Conservation (phyloP, 2,329 filamentous ascomycete species). For the Ceratocystis papillata region DNA sequence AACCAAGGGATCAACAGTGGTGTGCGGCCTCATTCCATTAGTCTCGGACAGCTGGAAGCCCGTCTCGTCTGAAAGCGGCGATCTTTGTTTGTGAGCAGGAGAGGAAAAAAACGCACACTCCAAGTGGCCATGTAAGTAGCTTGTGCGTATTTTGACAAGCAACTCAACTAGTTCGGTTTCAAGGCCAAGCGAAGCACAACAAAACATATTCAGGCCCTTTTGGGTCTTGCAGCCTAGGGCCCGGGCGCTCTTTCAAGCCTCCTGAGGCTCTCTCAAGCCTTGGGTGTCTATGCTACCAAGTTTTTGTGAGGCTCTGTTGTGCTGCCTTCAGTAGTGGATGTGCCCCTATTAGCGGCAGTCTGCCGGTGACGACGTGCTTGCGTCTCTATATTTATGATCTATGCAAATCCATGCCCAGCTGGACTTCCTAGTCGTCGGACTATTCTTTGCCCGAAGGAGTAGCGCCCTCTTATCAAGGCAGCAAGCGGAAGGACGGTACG, state of each 20-base stretch:
- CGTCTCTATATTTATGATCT: neutral
- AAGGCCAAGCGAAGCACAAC: no score
- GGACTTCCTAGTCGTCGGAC: neutral
- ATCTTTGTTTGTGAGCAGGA: neutral
- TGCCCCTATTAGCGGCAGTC: neutral
- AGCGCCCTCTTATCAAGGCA: neutral
- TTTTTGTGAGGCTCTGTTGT: neutral
- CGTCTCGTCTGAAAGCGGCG: neutral
- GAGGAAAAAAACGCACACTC: neutral
- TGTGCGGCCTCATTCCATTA: conserved; percentile 11
- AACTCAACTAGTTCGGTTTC: no score
- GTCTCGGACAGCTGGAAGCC: conserved; percentile 11
- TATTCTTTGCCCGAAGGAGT: neutral
- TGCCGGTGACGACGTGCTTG: neutral
- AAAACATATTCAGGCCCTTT: no score
- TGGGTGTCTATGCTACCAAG: neutral
- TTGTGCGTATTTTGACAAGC: no score
- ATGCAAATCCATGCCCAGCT: neutral
- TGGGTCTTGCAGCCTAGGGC: no score
- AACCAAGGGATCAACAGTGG: neutral
- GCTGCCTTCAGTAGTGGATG: no score
- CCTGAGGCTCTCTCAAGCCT: neutral
- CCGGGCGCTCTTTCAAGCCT: no score
- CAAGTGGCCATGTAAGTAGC: no score
- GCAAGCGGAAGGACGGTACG: neutral